Percentiles rank a stretch among this genome's conserved stretches.
Evolutionary conservation across 805 yeast species (phyloP).

Genomic region (Saccharomycopsis amapae): DNA sequence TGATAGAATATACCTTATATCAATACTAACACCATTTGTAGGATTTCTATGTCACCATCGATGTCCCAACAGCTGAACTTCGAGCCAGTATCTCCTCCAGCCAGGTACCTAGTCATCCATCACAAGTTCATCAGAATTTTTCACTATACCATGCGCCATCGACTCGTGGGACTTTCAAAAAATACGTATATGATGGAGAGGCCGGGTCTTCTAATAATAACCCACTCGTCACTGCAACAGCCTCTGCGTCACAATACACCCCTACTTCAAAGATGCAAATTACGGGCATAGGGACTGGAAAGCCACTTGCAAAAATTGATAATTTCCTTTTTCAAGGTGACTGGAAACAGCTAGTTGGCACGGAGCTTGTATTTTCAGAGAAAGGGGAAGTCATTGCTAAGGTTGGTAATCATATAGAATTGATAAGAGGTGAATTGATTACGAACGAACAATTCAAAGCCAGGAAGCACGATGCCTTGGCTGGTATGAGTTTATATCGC

Average conservation of each 20-base stretch:
- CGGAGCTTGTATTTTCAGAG: conserved; percentile 42
- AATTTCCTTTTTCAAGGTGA: conserved; percentile 58
- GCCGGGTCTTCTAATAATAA: background rate
- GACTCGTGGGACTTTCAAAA: background rate
- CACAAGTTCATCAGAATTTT: background rate
- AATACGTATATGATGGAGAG: too few relatives aligned
- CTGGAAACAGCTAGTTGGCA: conserved; percentile 77
- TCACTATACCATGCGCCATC: background rate
- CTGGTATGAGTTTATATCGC: background rate
- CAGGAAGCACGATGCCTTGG: background rate
- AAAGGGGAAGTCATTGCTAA: conserved; percentile 22
- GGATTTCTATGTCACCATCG: conserved; percentile 16
- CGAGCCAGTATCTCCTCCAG: background rate
- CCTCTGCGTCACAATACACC: background rate
- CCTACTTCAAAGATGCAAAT: conserved; percentile 41
- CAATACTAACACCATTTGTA: conserved; percentile 3
- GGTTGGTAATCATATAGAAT: conserved; percentile 11
- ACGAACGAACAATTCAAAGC: conserved; percentile 4
- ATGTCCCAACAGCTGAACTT: conserved; percentile 8
- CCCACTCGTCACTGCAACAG: background rate
- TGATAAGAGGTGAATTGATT: conserved; percentile 12
- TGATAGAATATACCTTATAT: background rate
- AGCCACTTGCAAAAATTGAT: conserved; percentile 53
- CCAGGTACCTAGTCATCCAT: background rate
- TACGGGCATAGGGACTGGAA: conserved; percentile 47